Evolutionary conservation across 495 filamentous ascomycete genomes (phyloP), one percentile per base, ranked within the genome.

Genomic region (Trichoderma reesei): DNA sequence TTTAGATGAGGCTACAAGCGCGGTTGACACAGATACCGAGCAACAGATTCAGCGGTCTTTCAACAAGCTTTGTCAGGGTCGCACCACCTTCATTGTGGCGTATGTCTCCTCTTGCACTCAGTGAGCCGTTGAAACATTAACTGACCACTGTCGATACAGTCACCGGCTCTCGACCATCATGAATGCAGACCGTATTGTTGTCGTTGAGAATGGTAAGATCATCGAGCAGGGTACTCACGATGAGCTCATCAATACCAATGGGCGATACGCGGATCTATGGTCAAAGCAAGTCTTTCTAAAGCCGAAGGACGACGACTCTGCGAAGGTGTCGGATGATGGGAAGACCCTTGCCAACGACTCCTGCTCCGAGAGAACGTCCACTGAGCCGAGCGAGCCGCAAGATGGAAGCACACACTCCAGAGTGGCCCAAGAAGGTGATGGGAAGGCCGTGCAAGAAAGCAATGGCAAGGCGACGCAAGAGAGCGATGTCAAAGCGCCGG

Each of bases 141-240:
- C 69, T 66, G 61, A 69, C 63, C 64, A 36, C 39, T 63, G 11
- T 31, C 11, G n/a, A 64, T 46, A 2, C 1, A 82, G 80, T 0
- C 87, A 88, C 74, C 86, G 85, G 26, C 77, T 88, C 60, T 89
- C 85, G 9, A 91, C 85, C 8, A 86, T 88, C 62, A 84, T 87
- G 84, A 84, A 85, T 67, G 86, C 85, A 16, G 85, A 90, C 64
- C 76, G 78, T 59, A 89, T 90, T 65, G 75, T 88, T 61, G 86
- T 90, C 26, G 76, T 89, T 61, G 79, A 82, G 62, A 80, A 87
- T 41, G 88, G 87, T 13, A 75, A 82, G 64, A 82, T 89, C 65
- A 75, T 84, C 4, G 86, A 91, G 72, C 76, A 83, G 56, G 86
- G 88, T 9, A 83, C 76, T 60, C 86, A 90, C 70, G 77, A 86